Conservation (phyloP, 192 early-diverging fungal genomes). For the Obelidium mucronatum region DNA sequence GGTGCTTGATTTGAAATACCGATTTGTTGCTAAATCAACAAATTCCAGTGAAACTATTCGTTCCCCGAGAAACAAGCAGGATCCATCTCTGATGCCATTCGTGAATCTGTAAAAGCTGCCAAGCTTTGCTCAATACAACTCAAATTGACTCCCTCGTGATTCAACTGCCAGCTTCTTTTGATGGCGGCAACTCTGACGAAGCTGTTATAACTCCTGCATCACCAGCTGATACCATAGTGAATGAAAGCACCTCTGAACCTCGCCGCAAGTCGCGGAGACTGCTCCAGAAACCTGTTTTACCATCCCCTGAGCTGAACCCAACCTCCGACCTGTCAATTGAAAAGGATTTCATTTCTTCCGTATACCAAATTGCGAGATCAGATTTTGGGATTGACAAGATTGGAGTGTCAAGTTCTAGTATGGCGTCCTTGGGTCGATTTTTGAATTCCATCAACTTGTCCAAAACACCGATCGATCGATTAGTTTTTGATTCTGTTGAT, state of each 20-base stretch:
- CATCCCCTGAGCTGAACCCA: not conserved
- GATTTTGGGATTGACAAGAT: not conserved
- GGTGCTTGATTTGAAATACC: too few species aligned
- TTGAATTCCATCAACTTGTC: not conserved
- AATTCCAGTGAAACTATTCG: conserved; percentile 12
- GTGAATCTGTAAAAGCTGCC: not conserved
- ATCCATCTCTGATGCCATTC: not conserved
- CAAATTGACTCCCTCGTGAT: conserved; percentile 8
- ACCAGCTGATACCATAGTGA: not conserved
- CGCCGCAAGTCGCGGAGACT: conserved; percentile 15
- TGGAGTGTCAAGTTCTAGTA: not conserved
- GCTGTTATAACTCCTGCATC: not conserved
- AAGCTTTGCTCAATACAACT: not conserved
- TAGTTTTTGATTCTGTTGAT: not conserved
- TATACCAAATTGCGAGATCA: not conserved
- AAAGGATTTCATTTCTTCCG: not conserved
- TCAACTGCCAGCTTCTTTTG: not conserved
- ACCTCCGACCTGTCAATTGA: not conserved
- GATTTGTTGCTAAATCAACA: too few species aligned
- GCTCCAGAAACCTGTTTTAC: too few species aligned
- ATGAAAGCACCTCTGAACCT: not conserved
- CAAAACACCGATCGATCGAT: not conserved
- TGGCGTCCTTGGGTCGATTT: not conserved
- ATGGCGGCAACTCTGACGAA: not conserved
- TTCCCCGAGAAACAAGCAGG: not conserved